Evolutionary conservation across 2,329 filamentous ascomycete genomes (phyloP).

Genomic region (Fusarium pseudonygamai): DNA sequence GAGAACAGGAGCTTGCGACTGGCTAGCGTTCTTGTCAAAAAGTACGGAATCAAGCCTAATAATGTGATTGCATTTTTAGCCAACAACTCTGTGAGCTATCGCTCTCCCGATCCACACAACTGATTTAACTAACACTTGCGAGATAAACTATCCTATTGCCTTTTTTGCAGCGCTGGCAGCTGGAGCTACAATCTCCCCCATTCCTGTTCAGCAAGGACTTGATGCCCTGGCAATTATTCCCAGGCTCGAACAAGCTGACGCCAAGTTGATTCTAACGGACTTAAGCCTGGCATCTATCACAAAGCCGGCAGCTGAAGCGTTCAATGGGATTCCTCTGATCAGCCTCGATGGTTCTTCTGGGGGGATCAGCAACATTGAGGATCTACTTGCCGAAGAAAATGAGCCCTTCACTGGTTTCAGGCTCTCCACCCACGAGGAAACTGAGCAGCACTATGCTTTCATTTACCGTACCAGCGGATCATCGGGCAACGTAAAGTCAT

Average conservation of each 20-base stretch:
- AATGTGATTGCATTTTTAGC: background rate
- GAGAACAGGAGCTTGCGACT: background rate
- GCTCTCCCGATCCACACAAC: fast-evolving
- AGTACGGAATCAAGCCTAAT: background rate
- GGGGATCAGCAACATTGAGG: background rate
- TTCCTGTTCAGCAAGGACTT: background rate
- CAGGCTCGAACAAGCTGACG: background rate
- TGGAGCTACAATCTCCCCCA: background rate
- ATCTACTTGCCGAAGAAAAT: background rate
- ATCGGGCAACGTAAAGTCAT: background rate
- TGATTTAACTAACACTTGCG: background rate
- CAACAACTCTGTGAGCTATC: background rate
- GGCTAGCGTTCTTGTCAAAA: background rate
- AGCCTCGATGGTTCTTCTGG: background rate
- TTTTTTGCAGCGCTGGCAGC: background rate
- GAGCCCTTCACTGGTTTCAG: background rate
- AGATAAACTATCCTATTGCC: background rate
- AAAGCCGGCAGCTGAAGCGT: background rate
- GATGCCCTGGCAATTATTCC: background rate
- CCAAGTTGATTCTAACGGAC: background rate
- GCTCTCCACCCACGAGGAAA: background rate
- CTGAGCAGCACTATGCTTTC: background rate
- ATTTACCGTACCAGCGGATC: background rate
- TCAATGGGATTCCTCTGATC: background rate
- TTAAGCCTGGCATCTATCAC: background rate